Percentiles rank a stretch among this genome's conserved stretches.
phyloP scores from a whole-genome alignment of 148 eudicot species.

The Diospyros kaki region DNA sequence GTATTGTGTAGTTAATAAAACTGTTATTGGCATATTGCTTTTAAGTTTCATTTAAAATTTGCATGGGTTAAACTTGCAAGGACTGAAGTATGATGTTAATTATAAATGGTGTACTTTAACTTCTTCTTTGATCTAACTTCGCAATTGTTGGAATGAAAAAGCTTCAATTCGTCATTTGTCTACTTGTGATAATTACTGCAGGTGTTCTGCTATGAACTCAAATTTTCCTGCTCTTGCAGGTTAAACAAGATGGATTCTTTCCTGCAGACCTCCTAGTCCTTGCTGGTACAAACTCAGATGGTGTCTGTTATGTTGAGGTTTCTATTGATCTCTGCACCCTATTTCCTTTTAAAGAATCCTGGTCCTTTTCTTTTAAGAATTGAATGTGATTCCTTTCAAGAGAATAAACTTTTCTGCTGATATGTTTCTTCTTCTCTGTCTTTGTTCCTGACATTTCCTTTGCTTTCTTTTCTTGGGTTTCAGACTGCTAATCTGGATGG shows the following conservation, averaged over 20 bases:
- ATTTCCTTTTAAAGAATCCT: background rate
- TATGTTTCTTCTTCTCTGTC: background rate
- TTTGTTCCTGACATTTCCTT: background rate
- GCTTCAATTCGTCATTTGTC: background rate
- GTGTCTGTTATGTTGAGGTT: conserved; percentile 97
- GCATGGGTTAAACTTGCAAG: no score
- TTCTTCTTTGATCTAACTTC: no score
- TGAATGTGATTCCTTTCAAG: background rate
- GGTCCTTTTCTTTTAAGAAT: conserved; percentile 1
- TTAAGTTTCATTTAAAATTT: no score
- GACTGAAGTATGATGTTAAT: no score
- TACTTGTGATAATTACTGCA: background rate
- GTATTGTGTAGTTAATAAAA: no score
- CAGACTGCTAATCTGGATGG: conserved; percentile 98
- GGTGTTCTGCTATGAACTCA: conserved; percentile 9
- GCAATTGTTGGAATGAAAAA: background rate
- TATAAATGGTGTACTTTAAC: no score
- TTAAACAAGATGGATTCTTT: conserved; percentile 84
- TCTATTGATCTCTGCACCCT: background rate
- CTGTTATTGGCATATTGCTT: no score
- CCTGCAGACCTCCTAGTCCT: conserved; percentile 94
- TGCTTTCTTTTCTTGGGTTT: conserved; percentile 11
- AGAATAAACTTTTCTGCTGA: background rate
- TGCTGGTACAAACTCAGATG: conserved; percentile 93
- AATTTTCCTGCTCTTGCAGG: conserved; percentile 39